These are phyloP conservation scores for Mycogone perniciosa DNA, from an alignment of 2,329 filamentous ascomycete genomes.

Conservation along the genomic window DNA sequence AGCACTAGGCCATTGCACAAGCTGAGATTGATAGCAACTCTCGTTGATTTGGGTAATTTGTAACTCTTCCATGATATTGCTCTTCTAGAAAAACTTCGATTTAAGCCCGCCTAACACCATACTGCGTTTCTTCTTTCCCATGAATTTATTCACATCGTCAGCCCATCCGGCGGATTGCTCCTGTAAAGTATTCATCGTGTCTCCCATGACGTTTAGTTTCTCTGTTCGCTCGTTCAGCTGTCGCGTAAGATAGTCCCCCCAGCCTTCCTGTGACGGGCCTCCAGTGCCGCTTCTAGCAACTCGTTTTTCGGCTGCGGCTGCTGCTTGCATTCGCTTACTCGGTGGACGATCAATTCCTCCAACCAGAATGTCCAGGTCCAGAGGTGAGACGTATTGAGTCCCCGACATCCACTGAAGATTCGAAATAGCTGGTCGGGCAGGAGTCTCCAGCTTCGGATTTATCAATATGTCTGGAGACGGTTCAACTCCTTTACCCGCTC, in stretches of 20 bases:
- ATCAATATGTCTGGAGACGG: slow-evolving; percentile 65
- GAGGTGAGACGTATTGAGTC: slow-evolving; percentile 81
- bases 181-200: slow-evolving; percentile 77
- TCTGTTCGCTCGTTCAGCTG: slow-evolving; percentile 89
- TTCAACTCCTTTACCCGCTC: slow-evolving; percentile 58
- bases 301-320: slow-evolving; percentile 67
- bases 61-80: no score
- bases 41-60: no score
- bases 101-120: slow-evolving; percentile 65
- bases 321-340: slow-evolving; percentile 80
- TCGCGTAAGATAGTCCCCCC: slow-evolving; percentile 75
- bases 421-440: slow-evolving; percentile 83
- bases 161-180: slow-evolving; percentile 78
- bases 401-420: slow-evolving; percentile 96
- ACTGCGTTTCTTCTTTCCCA: slow-evolving; percentile 80
- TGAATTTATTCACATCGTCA: slow-evolving; percentile 81
- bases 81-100: slow-evolving; percentile 45
- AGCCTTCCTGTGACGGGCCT: slow-evolving; percentile 48
- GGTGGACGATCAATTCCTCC: slow-evolving; percentile 82
- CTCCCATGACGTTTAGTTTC: slow-evolving; percentile 73
- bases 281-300: slow-evolving; percentile 37
- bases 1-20: no score
- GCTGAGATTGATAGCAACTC: no score
- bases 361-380: slow-evolving; percentile 85
- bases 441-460: slow-evolving; percentile 68